Conservation (phyloP, 441 rosid species). For the Croton setiger region DNA sequence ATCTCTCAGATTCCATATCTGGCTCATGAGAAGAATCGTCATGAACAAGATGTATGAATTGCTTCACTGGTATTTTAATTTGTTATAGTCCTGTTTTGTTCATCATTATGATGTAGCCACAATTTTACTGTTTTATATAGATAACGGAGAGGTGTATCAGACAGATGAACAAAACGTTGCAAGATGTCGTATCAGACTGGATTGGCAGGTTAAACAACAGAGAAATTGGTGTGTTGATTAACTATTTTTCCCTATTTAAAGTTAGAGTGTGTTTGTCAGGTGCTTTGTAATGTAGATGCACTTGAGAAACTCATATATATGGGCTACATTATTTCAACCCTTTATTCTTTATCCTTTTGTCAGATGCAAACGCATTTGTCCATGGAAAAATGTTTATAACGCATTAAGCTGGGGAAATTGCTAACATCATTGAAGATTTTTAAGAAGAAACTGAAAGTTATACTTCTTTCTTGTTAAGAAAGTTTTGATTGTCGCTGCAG, state of each 20-base stretch:
- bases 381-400: background rate
- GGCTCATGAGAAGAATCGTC: constrained; percentile 74
- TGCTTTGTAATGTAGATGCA: background rate
- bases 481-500: constrained; percentile 31
- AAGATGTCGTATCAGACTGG: constrained; percentile 70
- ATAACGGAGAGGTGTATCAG: constrained; percentile 76
- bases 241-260: background rate
- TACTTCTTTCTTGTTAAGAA: no score
- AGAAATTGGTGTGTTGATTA: constrained; percentile 59
- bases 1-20: constrained; percentile 53
- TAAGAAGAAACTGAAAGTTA: background rate
- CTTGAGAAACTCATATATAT: background rate
- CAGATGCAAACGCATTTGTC: background rate
- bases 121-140: constrained; percentile 34
- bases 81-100: background rate
- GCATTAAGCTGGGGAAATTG: background rate
- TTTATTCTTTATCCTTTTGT: no score
- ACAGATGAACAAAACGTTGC: constrained; percentile 37
- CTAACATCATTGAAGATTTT: background rate
- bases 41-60: constrained; percentile 76
- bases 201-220: constrained; percentile 54
- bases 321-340: background rate
- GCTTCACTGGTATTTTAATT: constrained; percentile 5
- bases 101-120: constrained; percentile 4
- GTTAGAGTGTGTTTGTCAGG: background rate